phyloP scores from a whole-genome alignment of 2,329 filamentous ascomycete genomes.

The Penicillium thymicola region DNA sequence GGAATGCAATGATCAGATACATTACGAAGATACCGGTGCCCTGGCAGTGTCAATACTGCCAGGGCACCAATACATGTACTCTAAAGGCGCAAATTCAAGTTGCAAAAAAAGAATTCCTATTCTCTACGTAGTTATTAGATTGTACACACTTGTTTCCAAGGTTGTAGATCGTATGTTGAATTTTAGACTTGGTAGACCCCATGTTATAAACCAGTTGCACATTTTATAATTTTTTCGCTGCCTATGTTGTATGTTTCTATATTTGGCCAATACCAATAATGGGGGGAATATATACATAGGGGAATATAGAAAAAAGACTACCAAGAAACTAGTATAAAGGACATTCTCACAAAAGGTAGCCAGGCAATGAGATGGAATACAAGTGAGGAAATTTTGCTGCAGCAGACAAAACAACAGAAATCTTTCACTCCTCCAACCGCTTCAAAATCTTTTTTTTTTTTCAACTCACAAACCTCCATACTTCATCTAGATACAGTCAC shows the following conservation, averaged over 20 bases:
- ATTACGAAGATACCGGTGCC: slow-evolving; percentile 1
- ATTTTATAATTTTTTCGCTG: no score
- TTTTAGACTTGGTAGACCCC: background rate
- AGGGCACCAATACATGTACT: slow-evolving; percentile 6
- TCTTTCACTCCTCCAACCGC: background rate
- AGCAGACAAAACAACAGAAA: no score
- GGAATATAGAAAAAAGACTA: no score
- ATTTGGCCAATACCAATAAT: no score
- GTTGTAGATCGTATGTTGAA: background rate
- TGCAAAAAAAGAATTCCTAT: background rate
- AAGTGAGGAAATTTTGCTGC: background rate
- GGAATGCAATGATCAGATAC: background rate
- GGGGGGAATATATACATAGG: no score
- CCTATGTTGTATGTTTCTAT: no score
- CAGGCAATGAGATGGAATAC: no score
- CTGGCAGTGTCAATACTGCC: background rate
- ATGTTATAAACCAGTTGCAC: background rate
- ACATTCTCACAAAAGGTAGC: background rate
- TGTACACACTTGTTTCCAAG: background rate
- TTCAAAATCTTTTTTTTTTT: background rate
- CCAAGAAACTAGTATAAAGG: no score
- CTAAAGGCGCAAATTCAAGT: background rate
- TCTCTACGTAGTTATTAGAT: background rate
- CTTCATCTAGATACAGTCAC: background rate
- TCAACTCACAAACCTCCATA: background rate